Evolutionary conservation across 2,329 filamentous ascomycete genomes (phyloP), one percentile per base, ranked within the genome.

Genomic region (Purpureocillium lavendulum): DNA sequence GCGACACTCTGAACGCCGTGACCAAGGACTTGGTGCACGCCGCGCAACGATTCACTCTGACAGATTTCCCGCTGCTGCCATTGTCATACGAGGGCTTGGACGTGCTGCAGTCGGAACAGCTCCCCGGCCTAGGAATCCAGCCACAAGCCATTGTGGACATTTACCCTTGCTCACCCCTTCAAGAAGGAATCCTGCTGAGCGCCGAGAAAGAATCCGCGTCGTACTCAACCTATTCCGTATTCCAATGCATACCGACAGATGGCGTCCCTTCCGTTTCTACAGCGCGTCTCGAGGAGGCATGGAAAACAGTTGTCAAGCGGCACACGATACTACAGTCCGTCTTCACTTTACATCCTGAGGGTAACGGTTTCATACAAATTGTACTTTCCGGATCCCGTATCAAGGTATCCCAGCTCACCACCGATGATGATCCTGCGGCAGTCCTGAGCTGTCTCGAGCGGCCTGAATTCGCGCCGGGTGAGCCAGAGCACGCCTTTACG

Each of bases 151-250:
- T 46, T 5, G 37, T 33, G 12, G 40, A 42, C 32, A 38, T 46
- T 7, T 65, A 60, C 15, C 62, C 62, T 1, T 62, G 58, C 39
- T 61, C 62, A 1, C 59, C 60, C 0, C 55, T 62, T 43, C 62
- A 66, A 33, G 51, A 54, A 2, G 62, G 61, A 4, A 54, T 66
- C 11, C 41, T 62, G 0, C 42, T 65, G n/a, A 62, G 58, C 17
- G 58, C 62, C 13, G 14, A 34, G 16, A 46, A 42, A 37, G 37
- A 37, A 0, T 11, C 15, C 1, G 41, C 38, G 13, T 39, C 39
- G 13, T 56, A 17, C 45, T 9, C 49, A 45, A 35, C 42, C 36
- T n/a, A 49, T 50, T 41, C 44, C 43, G n/a, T 41, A 40, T 28
- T 45, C 47, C 30, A 42, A 42, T 12, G 54, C 26, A 31, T 51